phyloP scores from a whole-genome alignment of 345 rosid species.

The Raphanus sativus region DNA sequence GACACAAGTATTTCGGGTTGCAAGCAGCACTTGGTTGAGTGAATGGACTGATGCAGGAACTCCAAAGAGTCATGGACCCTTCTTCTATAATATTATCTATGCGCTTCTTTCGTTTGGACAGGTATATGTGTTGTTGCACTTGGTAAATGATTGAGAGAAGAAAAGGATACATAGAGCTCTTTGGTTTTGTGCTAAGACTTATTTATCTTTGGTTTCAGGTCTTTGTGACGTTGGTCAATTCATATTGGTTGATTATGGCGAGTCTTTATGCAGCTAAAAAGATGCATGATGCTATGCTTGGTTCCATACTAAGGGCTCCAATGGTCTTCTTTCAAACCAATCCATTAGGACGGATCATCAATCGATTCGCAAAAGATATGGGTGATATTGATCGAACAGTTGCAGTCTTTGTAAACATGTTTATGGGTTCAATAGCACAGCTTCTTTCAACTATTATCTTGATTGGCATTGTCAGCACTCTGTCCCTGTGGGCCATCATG shows the following conservation, averaged over 20 bases:
- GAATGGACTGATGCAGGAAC: constrained; percentile 81
- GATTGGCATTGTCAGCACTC: constrained; percentile 95
- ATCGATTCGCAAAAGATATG: constrained; percentile 95
- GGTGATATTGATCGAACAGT: constrained; percentile 92
- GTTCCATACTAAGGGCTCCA: constrained; percentile 90
- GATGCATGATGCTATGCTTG: constrained; percentile 93
- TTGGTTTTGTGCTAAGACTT: constrained; percentile 8
- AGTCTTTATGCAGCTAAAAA: constrained; percentile 89
- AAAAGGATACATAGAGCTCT: constrained; percentile 1
- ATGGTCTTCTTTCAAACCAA: constrained; percentile 97
- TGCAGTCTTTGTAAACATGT: constrained; percentile 73
- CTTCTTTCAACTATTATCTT: constrained; percentile 91
- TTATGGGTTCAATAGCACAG: constrained; percentile 75
- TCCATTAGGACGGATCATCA: constrained; percentile 90
- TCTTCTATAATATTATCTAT: constrained; percentile 72
- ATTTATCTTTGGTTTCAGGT: constrained; percentile 54
- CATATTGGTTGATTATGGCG: constrained; percentile 84
- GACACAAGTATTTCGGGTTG: constrained; percentile 80
- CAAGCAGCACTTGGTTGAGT: constrained; percentile 96
- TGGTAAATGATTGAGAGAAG: constrained; percentile 11
- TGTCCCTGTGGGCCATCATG: constrained; percentile 97
- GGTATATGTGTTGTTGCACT: constrained; percentile 49
- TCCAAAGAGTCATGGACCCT: constrained; percentile 51
- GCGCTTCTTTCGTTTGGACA: constrained; percentile 73
- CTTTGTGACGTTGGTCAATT: constrained; percentile 70